These are phyloP conservation scores for Fusarium scirpi DNA, from an alignment of 2,329 filamentous ascomycete species.

Conservation along the genomic window DNA sequence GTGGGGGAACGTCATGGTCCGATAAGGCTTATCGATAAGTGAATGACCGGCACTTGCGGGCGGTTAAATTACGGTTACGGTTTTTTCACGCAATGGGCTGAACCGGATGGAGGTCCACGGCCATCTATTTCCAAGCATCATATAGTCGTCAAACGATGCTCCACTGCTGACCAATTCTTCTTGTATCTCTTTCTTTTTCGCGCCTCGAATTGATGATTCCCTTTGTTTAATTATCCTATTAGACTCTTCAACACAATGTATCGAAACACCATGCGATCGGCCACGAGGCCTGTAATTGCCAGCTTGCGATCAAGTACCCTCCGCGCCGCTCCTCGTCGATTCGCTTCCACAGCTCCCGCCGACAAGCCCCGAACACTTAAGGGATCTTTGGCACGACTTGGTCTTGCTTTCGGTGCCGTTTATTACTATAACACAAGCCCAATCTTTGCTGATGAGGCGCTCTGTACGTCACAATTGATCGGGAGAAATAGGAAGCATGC, in stretches of 20 bases:
- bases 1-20: conserved; percentile 35
- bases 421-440: conserved; percentile 96
- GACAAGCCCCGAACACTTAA: conserved; percentile 85
- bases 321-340: conserved; percentile 60
- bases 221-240: conserved; percentile 11
- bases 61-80: conserved; percentile 40
- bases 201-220: conserved; percentile 1
- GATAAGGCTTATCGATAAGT: conserved; percentile 39
- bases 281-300: conserved; percentile 59
- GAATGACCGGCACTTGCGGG: not conserved
- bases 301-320: conserved; percentile 56
- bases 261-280: conserved; percentile 62
- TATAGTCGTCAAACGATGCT: conserved; percentile 22
- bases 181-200: conserved; percentile 23
- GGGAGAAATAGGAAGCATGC: not conserved
- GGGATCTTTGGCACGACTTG: conserved; percentile 78
- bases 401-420: conserved; percentile 77
- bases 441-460: conserved; percentile 85
- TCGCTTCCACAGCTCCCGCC: conserved; percentile 66
- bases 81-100: conserved; percentile 34
- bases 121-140: conserved; percentile 35
- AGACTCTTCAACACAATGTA: conserved; percentile 58
- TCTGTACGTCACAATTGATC: conserved; percentile 66
- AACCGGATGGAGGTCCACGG: conserved; percentile 9
- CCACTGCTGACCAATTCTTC: conserved; percentile 44